Percentiles rank a stretch among this genome's conserved stretches.
Conservation (phyloP, 495 filamentous ascomycete species). For the Penicillium diatomitis region DNA sequence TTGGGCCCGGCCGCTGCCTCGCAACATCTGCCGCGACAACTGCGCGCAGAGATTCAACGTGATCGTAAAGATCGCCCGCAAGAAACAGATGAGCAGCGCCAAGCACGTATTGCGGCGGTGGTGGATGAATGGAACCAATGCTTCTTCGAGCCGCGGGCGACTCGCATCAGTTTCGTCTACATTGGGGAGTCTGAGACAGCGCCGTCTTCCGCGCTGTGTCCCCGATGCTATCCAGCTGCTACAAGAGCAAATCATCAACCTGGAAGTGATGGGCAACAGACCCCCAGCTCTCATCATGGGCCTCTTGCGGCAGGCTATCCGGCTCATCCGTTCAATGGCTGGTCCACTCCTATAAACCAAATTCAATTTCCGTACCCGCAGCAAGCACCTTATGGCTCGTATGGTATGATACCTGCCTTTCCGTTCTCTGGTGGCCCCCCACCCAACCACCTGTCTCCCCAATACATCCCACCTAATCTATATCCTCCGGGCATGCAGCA, state of each 20-base stretch:
- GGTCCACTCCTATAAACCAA: slow-evolving; percentile 10
- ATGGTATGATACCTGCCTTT: slow-evolving; percentile 1
- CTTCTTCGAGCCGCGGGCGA: slow-evolving; percentile 39
- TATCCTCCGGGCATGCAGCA: slow-evolving; percentile 12
- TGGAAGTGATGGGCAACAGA: slow-evolving; percentile 6
- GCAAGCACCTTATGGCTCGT: slow-evolving; percentile 11
- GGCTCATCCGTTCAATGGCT: slow-evolving; percentile 9
- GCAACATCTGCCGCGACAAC: slow-evolving; percentile 30
- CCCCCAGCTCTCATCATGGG: slow-evolving; percentile 3
- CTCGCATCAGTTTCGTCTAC: slow-evolving; percentile 30
- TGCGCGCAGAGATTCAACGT: slow-evolving; percentile 32
- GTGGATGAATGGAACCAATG: slow-evolving; percentile 45
- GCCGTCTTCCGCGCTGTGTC: slow-evolving; percentile 35
- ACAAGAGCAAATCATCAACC: slow-evolving; percentile 22
- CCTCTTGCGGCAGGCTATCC: slow-evolving; percentile 13
- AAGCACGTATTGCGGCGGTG: slow-evolving; percentile 31
- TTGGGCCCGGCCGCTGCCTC: slow-evolving; percentile 32
- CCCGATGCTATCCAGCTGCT: slow-evolving; percentile 36
- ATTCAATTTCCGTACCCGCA: slow-evolving; percentile 8
- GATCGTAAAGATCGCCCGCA: slow-evolving; percentile 36
- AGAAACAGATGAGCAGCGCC: slow-evolving; percentile 36
- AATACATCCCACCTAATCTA: slow-evolving; percentile 16
- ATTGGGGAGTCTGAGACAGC: slow-evolving; percentile 29
- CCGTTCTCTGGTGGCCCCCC: slow-evolving; percentile 3
- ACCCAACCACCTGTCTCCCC: slow-evolving; percentile 19